Conservation (phyloP, 2,329 filamentous ascomycete genomes). For the Alternaria novae-zelandiae region DNA sequence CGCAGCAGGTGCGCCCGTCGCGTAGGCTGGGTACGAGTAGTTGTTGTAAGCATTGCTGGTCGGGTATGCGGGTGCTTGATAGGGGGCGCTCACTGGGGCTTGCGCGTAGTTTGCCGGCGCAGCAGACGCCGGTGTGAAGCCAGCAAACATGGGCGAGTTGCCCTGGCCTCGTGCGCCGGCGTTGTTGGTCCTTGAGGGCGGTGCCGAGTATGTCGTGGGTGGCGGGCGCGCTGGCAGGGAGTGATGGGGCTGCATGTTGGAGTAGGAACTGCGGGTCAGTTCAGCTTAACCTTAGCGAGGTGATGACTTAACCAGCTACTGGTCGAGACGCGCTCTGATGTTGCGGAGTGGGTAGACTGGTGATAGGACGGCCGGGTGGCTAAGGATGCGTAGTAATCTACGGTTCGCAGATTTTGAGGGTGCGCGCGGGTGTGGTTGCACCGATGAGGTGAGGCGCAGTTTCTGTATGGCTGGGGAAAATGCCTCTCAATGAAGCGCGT, state of each 20-base stretch:
- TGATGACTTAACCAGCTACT: constrained; percentile 32
- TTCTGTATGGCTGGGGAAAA: constrained; percentile 15
- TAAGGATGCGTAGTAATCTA: neutral
- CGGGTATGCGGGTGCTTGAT: constrained; percentile 49
- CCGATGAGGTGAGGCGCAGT: constrained; percentile 8
- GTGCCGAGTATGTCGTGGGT: constrained; percentile 65
- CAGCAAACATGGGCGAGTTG: constrained; percentile 54
- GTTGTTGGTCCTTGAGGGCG: constrained; percentile 58
- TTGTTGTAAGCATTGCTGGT: constrained; percentile 54
- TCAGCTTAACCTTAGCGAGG: constrained; percentile 21
- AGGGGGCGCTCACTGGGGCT: constrained; percentile 50
- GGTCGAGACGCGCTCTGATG: constrained; percentile 10
- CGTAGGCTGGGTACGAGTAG: constrained; percentile 79
- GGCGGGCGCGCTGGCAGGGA: constrained; percentile 82
- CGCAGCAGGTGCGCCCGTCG: constrained; percentile 44
- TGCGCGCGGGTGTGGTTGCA: neutral
- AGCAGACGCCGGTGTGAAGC: constrained; percentile 62
- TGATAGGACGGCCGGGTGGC: constrained; percentile 5
- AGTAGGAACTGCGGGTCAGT: constrained; percentile 17
- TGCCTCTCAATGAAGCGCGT: neutral
- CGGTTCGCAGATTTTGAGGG: constrained; percentile 1
- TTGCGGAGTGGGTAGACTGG: constrained; percentile 9
- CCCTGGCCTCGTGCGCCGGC: constrained; percentile 35
- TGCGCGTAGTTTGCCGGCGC: constrained; percentile 46
- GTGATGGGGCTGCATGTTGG: constrained; percentile 52